Evolutionary conservation across 2,329 filamentous ascomycete species (phyloP).

Genomic region (Cadophora gregata): DNA sequence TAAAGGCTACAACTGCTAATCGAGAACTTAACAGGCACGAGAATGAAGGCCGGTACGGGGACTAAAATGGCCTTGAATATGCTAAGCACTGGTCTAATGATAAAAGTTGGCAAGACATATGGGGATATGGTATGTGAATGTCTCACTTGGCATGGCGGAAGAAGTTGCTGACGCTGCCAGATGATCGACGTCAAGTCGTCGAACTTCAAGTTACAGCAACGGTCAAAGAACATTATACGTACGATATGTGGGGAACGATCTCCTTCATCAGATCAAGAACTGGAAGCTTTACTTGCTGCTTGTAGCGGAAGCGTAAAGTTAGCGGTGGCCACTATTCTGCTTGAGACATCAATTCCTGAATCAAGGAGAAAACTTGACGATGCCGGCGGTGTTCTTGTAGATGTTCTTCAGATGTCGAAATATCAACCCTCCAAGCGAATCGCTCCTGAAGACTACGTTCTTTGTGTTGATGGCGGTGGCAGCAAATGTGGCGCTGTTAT

Average conservation of each 20-base stretch:
- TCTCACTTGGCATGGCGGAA: not conserved
- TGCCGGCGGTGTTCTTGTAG: slow-evolving; percentile 1
- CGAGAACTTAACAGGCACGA: slow-evolving; percentile 37
- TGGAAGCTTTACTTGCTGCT: not conserved
- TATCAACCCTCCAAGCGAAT: not conserved
- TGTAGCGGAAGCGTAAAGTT: slow-evolving; percentile 11
- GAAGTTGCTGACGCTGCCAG: slow-evolving; percentile 17
- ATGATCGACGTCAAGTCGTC: slow-evolving; percentile 12
- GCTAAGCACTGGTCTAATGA: slow-evolving; percentile 51
- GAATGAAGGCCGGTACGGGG: slow-evolving; percentile 53
- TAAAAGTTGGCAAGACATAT: slow-evolving; percentile 50
- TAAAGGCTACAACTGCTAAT: not conserved
- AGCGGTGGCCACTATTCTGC: not conserved
- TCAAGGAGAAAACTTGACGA: not conserved
- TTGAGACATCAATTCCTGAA: not conserved
- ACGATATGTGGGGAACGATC: not conserved
- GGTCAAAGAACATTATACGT: slow-evolving; percentile 7
- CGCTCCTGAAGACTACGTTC: not conserved
- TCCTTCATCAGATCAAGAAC: not conserved
- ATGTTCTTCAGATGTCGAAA: not conserved
- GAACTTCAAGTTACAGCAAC: slow-evolving; percentile 8
- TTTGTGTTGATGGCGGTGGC: slow-evolving; percentile 8
- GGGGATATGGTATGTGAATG: slow-evolving; percentile 46
- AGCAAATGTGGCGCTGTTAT: slow-evolving; percentile 3
- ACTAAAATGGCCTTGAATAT: slow-evolving; percentile 54